Evolutionary conservation across 345 rosid genomes (phyloP).

Genomic region (Raphanus sativus): DNA sequence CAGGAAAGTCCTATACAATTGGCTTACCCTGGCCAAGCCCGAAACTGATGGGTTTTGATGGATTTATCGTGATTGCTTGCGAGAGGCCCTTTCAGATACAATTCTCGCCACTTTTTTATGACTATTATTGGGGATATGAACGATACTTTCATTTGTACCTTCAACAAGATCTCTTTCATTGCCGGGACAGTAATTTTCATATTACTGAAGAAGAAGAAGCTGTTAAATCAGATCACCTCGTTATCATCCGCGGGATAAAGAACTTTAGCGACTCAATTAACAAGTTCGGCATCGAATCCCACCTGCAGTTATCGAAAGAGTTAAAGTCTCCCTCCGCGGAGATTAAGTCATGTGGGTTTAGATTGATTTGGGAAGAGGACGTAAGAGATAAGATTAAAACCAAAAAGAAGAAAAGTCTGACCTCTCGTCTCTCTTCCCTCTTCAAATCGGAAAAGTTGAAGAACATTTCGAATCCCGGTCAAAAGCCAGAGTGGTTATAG

Average conservation of each 20-base stretch:
- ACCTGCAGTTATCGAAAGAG: not conserved
- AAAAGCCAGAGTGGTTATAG: not conserved
- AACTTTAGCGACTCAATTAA: not conserved
- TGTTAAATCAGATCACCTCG: constrained; percentile 6
- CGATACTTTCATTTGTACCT: not conserved
- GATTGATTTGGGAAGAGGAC: not conserved
- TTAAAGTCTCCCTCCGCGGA: not conserved
- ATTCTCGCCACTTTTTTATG: not conserved
- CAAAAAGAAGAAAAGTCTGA: not conserved
- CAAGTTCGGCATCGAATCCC: not conserved
- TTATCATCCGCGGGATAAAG: not conserved
- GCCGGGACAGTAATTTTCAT: not conserved
- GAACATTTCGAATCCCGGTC: not conserved
- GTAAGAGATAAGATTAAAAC: not conserved
- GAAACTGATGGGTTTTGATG: constrained; percentile 1
- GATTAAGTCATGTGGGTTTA: not conserved
- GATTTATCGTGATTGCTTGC: not conserved
- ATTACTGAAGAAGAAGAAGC: not conserved
- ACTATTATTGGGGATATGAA: not conserved
- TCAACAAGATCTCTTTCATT: not conserved
- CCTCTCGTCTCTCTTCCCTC: not conserved
- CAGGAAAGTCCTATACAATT: not conserved
- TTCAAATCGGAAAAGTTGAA: not conserved
- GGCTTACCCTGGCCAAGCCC: not conserved
- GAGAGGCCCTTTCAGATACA: not conserved